These are phyloP conservation scores for Vigna radiata DNA, from an alignment of 306 rosid species.

Conservation along the genomic window DNA sequence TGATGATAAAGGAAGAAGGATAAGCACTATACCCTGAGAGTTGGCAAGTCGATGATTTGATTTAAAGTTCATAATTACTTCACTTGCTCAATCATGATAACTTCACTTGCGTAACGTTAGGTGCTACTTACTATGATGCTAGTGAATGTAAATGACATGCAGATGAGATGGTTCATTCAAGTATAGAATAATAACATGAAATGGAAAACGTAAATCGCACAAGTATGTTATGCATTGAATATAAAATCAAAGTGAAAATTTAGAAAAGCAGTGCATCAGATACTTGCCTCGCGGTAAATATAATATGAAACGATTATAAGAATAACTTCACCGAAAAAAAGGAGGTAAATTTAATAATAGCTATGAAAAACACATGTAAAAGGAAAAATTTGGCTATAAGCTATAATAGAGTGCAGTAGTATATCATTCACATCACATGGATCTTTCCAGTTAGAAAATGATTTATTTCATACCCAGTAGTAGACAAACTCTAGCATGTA, in stretches of 20 bases:
- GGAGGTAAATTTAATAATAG: background rate
- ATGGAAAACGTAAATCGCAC: no score
- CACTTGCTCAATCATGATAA: slow-evolving; percentile 35
- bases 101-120: slow-evolving; percentile 21
- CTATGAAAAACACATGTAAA: background rate
- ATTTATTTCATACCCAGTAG: slow-evolving; percentile 11
- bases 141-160: no score
- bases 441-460: slow-evolving; percentile 1
- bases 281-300: background rate
- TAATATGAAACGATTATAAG: background rate
- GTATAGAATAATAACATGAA: no score
- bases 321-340: background rate
- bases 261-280: background rate
- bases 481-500: slow-evolving; percentile 15
- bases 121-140: no score
- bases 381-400: background rate
- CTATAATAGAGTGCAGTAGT: background rate
- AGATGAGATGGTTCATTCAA: no score
- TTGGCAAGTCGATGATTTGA: slow-evolving; percentile 85
- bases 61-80: slow-evolving; percentile 57
- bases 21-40: slow-evolving; percentile 53
- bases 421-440: slow-evolving; percentile 20
- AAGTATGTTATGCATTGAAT: no score
- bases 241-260: no score
- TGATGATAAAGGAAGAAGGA: slow-evolving; percentile 32